Base-by-base conservation (phyloP, 2,329 filamentous ascomycete species). In the Phaeosphaeriaceae sp. region DNA sequence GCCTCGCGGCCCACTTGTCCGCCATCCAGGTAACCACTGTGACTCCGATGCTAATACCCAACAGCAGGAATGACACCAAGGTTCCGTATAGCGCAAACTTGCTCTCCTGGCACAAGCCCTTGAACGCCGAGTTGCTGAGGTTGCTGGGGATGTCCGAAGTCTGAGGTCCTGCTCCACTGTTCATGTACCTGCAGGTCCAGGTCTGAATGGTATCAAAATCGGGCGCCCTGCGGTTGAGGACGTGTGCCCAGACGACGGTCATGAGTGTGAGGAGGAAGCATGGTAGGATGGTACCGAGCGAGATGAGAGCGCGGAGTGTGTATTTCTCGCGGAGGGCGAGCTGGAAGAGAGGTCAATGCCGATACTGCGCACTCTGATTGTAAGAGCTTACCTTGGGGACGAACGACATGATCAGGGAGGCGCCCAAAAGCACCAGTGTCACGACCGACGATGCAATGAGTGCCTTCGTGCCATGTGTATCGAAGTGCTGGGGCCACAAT, bases 401-500 rank as follows among this genome's bases (percentile, higher is more conserved):
- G 24, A 78, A 64, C 1, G 70, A 70, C 46, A 75, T 58, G 48
- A 69, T 67, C 24, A 80, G 54, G 59, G 74, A 78, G 4, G 70
- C 59, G 20, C 66, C 56, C 13, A 78, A 81, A n/a, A 82, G 62
- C 0, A 81, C 60, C 1, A 81, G 46, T 1, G 80, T 72, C 1
- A 76, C 71, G 0, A 72, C 71, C 1, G 73, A 70, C 2, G 78
- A 76, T 1, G 77, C 81, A 33, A 82, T 71, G 15, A 81, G 58
- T 0, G 73, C 73, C 33, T 79, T 77, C 3, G 82, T 78, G 17
- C 81, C 80, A 19, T 76, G 69, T 1, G 75, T 75, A 44, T 83
- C 76, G 62, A 83, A 83, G 65, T 83, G 81, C 10, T 77, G 74
- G 0, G 77, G 78, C 81, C 81, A 83, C 44, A 83, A 62, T 1